These are phyloP conservation scores for Oryza glumipatula DNA, from an alignment of 176 grass and related monocot species.

Conservation along the genomic window DNA sequence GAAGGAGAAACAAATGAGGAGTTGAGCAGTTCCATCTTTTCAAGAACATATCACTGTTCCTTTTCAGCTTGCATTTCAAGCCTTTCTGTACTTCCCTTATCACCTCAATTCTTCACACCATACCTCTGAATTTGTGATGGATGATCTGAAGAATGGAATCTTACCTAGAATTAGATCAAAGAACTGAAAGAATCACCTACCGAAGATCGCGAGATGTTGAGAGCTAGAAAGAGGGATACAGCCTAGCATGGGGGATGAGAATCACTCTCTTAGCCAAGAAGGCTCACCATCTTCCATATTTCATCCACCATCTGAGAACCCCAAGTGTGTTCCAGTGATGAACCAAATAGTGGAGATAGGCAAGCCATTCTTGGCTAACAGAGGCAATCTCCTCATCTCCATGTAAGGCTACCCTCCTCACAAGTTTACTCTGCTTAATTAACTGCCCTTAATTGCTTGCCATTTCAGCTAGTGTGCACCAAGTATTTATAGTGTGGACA, in stretches of 20 bases:
- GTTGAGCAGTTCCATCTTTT: neutral
- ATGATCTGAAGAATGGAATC: neutral
- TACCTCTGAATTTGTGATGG: neutral
- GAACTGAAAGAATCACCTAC: neutral
- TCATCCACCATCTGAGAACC: slow-evolving; percentile 22
- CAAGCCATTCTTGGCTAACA: slow-evolving; percentile 77
- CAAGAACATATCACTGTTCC: neutral
- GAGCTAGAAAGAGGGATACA: slow-evolving; percentile 42
- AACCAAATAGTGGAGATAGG: slow-evolving; percentile 42
- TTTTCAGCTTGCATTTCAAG: neutral
- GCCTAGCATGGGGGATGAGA: slow-evolving; percentile 57
- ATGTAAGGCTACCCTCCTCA: slow-evolving; percentile 57
- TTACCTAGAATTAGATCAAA: neutral
- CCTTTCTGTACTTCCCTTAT: neutral
- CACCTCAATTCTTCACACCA: neutral
- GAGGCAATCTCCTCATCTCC: slow-evolving; percentile 44
- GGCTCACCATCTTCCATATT: slow-evolving; percentile 42
- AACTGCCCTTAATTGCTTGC: slow-evolving; percentile 2
- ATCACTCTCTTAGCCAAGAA: slow-evolving; percentile 51
- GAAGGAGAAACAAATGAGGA: neutral
- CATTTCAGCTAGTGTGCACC: neutral
- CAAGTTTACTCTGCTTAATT: slow-evolving; percentile 12
- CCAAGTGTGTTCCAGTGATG: neutral
- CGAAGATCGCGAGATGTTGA: neutral
- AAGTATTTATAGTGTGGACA: slow-evolving; percentile 44